Conservation (phyloP, 192 early-diverging fungal species). For the Backusella tuberculispora region DNA sequence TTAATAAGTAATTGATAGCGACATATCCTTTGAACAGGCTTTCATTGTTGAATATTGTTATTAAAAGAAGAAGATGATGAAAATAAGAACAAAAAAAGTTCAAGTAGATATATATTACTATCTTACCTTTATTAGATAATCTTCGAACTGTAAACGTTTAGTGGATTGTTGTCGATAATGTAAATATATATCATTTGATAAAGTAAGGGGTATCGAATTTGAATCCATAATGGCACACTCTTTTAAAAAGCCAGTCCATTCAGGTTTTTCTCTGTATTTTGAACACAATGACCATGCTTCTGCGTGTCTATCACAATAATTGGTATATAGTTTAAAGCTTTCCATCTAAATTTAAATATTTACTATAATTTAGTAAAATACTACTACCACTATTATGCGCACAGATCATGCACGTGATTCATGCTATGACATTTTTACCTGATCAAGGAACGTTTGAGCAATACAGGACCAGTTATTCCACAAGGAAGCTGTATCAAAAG, state of each 20-base stretch:
- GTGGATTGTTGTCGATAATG: background rate
- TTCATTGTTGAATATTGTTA: background rate
- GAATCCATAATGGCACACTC: conserved; percentile 18
- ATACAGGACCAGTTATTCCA: conserved; percentile 22
- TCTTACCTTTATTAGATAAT: conserved; percentile 43
- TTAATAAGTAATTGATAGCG: conserved; percentile 84
- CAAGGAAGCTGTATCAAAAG: conserved; percentile 15
- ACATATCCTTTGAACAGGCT: conserved; percentile 91
- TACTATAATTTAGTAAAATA: background rate
- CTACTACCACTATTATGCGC: background rate
- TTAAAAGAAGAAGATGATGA: background rate
- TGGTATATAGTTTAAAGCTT: conserved; percentile 26
- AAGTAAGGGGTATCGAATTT: conserved; percentile 5
- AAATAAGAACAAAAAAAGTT: background rate
- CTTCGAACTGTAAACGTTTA: conserved; percentile 37
- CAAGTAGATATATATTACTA: background rate
- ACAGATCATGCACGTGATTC: conserved; percentile 10
- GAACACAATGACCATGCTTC: conserved; percentile 25
- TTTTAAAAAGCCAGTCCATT: conserved; percentile 34
- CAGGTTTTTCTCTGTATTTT: conserved; percentile 32
- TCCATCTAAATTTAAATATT: conserved; percentile 11
- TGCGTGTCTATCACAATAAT: conserved; percentile 32
- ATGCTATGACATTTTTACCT: conserved; percentile 20
- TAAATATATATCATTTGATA: background rate
- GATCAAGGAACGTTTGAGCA: conserved; percentile 30